Base-by-base conservation (phyloP, 495 filamentous ascomycete species). In the Podospora conica region DNA sequence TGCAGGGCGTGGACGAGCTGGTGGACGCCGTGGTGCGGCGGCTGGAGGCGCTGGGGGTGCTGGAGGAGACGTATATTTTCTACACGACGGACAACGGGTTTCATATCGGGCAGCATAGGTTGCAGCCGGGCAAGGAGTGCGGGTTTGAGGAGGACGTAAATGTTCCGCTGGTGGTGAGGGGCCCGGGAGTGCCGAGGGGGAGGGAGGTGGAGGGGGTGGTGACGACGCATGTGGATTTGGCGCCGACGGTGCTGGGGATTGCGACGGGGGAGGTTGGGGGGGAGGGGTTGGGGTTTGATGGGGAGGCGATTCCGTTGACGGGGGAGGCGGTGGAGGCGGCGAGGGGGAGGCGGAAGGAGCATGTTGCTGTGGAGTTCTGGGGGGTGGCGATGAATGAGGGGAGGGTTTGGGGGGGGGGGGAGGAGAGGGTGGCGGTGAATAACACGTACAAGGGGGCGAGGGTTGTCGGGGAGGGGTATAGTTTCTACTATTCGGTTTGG, bases 81-180 rank as follows among this genome's bases (percentile, higher is more conserved):
- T 91, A 88, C 71, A 88, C 88, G 1, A 87, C 85, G 0, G 90
- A 91, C 68, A 91, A 92, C 67, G 89, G 90, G 0, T 91, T 87
- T 73, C 88, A 91, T 67, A 89, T 91, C 61, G 85, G 88, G 24
- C 89, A 91, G 67, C 89, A 92, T 70, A 82, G 90, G 6, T 69
- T 91, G 29, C 85, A 86, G 11, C 88, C 89, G 2, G 90, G 89
- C 3, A 92, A 92, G 75, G 82, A 85, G 31, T 88, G 85, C 63
- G 87, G 87, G 1, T 91, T 85, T 61, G 88, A 91, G 67, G 87
- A 90, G 71, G 90, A 92, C 69, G 87, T 91, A 66, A 87, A 89
- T 33, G 83, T 92, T 1, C 89, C 90, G 0, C 77, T 91, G 6
- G 78, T 87, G 15, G 80, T 89, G 48, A 79, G 87, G 4, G 87